Evolutionary conservation across 768 basidiomycete species (phyloP).

Genomic region (Podaxis rugospora): DNA sequence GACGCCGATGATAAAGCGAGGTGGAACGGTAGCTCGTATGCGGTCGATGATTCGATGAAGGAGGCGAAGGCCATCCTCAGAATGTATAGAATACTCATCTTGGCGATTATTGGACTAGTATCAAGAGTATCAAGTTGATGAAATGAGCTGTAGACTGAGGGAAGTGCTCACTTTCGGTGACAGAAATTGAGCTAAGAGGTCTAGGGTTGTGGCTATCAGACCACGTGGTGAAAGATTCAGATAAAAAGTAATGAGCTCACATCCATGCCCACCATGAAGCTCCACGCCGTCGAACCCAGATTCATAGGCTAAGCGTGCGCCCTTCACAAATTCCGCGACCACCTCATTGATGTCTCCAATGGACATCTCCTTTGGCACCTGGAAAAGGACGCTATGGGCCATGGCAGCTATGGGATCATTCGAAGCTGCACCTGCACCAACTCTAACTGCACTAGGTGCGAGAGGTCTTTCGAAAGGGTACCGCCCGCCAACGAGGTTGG

Average conservation of each 20-base stretch:
- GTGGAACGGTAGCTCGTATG: constrained; percentile 52
- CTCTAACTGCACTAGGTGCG: constrained; percentile 62
- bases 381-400: constrained; percentile 53
- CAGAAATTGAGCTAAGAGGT: constrained; percentile 76
- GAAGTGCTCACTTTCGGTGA: constrained; percentile 52
- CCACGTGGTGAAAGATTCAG: neutral
- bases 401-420: constrained; percentile 26
- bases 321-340: constrained; percentile 59
- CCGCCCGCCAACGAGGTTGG: constrained; percentile 69
- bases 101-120: constrained; percentile 38
- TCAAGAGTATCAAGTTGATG: neutral
- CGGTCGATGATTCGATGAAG: constrained; percentile 48
- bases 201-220: constrained; percentile 28
- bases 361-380: constrained; percentile 58
- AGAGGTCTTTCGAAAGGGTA: constrained; percentile 52
- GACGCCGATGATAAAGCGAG: constrained; percentile 66
- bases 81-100: constrained; percentile 53
- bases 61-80: constrained; percentile 46
- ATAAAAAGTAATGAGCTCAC: constrained; percentile 37
- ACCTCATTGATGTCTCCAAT: constrained; percentile 54
- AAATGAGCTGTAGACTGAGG: neutral
- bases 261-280: constrained; percentile 83
- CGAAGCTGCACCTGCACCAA: constrained; percentile 29
- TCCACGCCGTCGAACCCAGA: constrained; percentile 86
- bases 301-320: constrained; percentile 57